Evolutionary conservation across 805 yeast species (phyloP).

Genomic region (Grigorovia yakushimaensis): DNA sequence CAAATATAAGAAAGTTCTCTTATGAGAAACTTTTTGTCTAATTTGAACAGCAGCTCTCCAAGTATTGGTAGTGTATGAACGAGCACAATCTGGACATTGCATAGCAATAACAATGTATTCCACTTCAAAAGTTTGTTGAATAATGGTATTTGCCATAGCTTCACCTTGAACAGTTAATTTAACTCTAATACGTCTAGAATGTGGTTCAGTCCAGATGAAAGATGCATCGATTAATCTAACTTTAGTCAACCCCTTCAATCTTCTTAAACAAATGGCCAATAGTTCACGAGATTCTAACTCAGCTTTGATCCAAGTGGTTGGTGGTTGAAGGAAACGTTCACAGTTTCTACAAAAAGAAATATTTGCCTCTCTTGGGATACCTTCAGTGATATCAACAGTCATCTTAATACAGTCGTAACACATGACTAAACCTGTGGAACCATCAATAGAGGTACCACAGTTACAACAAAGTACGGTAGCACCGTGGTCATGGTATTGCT

Average conservation of each 20-base stretch:
- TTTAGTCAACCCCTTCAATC: slow-evolving; percentile 77
- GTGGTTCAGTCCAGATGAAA: slow-evolving; percentile 98
- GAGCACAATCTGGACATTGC: slow-evolving; percentile 99
- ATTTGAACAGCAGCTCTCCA: slow-evolving; percentile 98
- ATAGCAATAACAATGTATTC: slow-evolving; percentile 88
- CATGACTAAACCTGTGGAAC: slow-evolving; percentile 86
- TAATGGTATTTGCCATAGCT: slow-evolving; percentile 81
- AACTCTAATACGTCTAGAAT: slow-evolving; percentile 85
- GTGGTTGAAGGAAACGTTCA: slow-evolving; percentile 93
- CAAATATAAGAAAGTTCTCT: slow-evolving; percentile 88
- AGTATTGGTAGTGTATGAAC: slow-evolving; percentile 89
- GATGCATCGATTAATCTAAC: slow-evolving; percentile 88
- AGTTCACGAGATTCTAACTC: slow-evolving; percentile 88
- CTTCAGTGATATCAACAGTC: slow-evolving; percentile 88
- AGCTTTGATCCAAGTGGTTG: slow-evolving; percentile 85
- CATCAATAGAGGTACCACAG: slow-evolving; percentile 98
- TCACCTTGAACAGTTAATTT: slow-evolving; percentile 95
- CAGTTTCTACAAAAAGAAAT: slow-evolving; percentile 93
- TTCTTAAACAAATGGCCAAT: slow-evolving; percentile 78
- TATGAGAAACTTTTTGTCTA: slow-evolving; percentile 94
- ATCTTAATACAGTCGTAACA: slow-evolving; percentile 95
- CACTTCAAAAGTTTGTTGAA: slow-evolving; percentile 91
- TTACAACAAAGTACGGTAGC: slow-evolving; percentile 94
- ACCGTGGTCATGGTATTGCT: slow-evolving; percentile 27
- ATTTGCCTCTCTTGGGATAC: slow-evolving; percentile 89